Evolutionary conservation across 1,284 basidiomycete genomes (phyloP).

Genomic region (Heliocybe sulcata): DNA sequence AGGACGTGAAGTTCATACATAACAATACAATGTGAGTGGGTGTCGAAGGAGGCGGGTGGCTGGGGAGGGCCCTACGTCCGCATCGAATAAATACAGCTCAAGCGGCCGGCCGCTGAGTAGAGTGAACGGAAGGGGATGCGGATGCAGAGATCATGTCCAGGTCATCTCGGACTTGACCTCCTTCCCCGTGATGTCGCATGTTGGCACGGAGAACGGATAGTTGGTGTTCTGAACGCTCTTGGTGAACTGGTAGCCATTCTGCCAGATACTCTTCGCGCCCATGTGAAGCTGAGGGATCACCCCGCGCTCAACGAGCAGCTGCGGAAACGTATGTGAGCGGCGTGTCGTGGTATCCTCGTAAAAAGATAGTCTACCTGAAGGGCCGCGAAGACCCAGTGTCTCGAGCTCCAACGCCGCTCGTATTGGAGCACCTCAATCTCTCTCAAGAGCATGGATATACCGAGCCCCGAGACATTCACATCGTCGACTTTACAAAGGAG

Average conservation of each 20-base stretch:
- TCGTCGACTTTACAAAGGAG: not conserved
- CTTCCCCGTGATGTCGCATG: not conserved
- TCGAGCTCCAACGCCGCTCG: not conserved
- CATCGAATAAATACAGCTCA: not conserved
- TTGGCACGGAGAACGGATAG: not conserved
- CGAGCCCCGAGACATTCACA: not conserved
- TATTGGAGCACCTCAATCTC: not conserved
- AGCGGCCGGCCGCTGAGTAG: not conserved
- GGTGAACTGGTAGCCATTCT: not conserved
- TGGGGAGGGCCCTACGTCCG: not conserved
- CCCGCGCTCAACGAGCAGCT: not conserved
- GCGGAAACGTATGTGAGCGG: not conserved
- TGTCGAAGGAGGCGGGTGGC: not conserved
- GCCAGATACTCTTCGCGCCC: not conserved
- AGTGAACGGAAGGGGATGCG: not conserved
- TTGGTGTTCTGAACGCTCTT: not conserved
- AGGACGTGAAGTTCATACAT: not conserved
- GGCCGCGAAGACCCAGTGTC: not conserved
- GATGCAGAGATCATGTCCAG: not conserved
- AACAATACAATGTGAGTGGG: not conserved
- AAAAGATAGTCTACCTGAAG: not conserved
- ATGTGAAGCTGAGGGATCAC: constrained; percentile 2
- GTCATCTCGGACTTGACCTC: constrained; percentile 1
- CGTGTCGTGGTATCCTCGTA: not conserved
- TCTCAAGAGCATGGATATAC: not conserved